These are phyloP conservation scores for Microdochium paspali DNA, from an alignment of 2,329 filamentous ascomycete species.

Conservation along the genomic window DNA sequence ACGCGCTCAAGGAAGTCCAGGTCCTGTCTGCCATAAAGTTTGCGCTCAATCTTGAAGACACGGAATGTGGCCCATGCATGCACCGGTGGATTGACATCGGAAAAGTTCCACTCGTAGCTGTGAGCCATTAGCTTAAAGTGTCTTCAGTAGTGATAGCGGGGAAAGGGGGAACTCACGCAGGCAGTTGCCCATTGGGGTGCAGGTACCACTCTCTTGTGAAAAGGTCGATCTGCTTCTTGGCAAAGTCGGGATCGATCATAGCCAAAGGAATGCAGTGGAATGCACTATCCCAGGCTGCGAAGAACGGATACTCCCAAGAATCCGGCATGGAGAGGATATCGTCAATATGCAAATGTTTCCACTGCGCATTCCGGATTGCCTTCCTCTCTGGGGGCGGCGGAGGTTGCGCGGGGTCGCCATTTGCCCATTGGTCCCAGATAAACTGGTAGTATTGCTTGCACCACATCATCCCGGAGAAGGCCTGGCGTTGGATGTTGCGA, in stretches of 20 bases:
- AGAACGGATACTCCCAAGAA: constrained; percentile 98
- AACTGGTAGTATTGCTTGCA: constrained; percentile 96
- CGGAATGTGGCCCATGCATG: constrained; percentile 95
- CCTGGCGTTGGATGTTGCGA: constrained; percentile 89
- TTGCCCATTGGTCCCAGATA: constrained; percentile 96
- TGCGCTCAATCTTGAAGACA: constrained; percentile 96
- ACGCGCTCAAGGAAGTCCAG: constrained; percentile 92
- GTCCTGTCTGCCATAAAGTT: constrained; percentile 91
- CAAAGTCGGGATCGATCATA: constrained; percentile 96
- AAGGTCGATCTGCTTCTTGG: constrained; percentile 94
- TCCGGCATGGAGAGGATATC: constrained; percentile 97
- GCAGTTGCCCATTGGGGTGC: constrained; percentile 91
- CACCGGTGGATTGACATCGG: constrained; percentile 92
- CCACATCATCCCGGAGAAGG: constrained; percentile 96
- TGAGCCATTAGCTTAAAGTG: constrained; percentile 7
- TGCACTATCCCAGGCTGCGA: constrained; percentile 92
- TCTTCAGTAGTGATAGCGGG: neutral
- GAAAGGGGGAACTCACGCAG: constrained; percentile 49
- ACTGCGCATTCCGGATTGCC: constrained; percentile 73
- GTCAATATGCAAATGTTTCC: constrained; percentile 92
- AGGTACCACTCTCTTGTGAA: constrained; percentile 98
- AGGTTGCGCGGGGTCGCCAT: constrained; percentile 81
- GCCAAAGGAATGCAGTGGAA: constrained; percentile 94
- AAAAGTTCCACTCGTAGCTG: constrained; percentile 89
- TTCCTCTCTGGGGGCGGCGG: constrained; percentile 76